Base-by-base conservation (phyloP, 768 basidiomycete species). In the Pulveroboletus ravenelii region DNA sequence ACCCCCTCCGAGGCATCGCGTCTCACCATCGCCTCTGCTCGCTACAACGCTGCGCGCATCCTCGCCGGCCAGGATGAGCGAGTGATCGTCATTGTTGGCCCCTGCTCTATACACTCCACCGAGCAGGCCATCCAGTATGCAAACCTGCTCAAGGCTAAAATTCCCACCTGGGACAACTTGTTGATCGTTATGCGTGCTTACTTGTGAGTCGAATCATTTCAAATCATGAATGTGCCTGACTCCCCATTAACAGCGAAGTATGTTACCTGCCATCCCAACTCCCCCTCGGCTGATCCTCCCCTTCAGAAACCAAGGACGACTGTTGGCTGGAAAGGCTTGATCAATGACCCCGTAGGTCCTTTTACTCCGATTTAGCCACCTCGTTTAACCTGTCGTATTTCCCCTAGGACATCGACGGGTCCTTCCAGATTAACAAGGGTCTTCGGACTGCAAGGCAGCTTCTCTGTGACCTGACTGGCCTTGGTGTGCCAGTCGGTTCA, bases 391-490 rank as follows among this genome's bases (percentile, higher is more conserved):
- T 20, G 15, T 10, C 13, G 18, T 45, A 17, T 35, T 13, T 3
- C 9, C 35, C 7, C 5, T 13, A 68, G 66, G 88, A 94, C 63
- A 89, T 98, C 64, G 89, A 97, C 63, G 91, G 90, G 47, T 87
- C 90, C 47, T 97, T 91, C 84, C 61, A 82, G 56, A 99, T 99
- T 68, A 99, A 98, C 82, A 95, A 95, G 72, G 95, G 95, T 40
- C 82, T 98, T 31, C 85, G 87, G 36, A 79, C 85, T 47, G 92
- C 89, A 0, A 80, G 96, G 37, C 82, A 93, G 62, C 79, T 99
- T 30, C 85, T 98, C 41, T 88, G 89, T 58, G 92, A 97, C 69
- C 79, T 99, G 58, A 94, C 93, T 30, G 76, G 87, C 52, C 72
- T 89, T 40, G 95, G 95, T 47, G 74, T 99, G 35, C 93, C 96